Evolutionary conservation across 768 basidiomycete species (phyloP).

Genomic region (Suillus luteus): DNA sequence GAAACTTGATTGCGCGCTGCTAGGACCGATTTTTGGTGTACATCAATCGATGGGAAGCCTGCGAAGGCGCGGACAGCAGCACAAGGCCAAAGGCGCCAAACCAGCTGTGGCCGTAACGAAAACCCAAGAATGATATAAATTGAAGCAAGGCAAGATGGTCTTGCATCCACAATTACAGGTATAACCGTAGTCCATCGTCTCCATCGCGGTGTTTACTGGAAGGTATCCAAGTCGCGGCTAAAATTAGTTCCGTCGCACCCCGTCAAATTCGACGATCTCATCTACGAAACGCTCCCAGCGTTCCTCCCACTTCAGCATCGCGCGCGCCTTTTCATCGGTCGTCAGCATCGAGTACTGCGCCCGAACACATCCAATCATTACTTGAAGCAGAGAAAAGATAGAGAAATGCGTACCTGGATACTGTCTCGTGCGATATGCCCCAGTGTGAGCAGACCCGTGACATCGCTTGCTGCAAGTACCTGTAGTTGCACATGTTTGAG

Average conservation of each 20-base stretch:
- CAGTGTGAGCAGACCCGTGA: constrained; percentile 63
- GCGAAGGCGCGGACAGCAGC: background rate
- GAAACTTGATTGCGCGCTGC: background rate
- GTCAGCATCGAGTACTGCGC: constrained; percentile 55
- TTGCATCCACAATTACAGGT: constrained; percentile 1
- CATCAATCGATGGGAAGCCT: background rate
- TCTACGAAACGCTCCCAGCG: constrained; percentile 51
- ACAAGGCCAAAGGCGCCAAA: background rate
- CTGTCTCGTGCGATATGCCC: constrained; percentile 67
- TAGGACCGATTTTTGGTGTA: background rate
- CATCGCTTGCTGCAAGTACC: constrained; percentile 70
- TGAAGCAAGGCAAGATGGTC: background rate
- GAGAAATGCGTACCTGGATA: constrained; percentile 45
- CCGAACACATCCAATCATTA: constrained; percentile 7
- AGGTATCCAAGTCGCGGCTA: background rate
- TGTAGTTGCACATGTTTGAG: constrained; percentile 21
- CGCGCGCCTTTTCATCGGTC: constrained; percentile 44
- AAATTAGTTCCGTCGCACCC: background rate
- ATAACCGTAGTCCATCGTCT: background rate
- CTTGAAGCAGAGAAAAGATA: too few relatives aligned
- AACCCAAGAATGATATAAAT: background rate
- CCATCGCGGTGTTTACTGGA: background rate
- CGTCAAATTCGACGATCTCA: constrained; percentile 25
- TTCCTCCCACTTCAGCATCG: constrained; percentile 46
- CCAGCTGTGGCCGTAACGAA: background rate